Evolutionary conservation across 2,329 filamentous ascomycete genomes (phyloP), one percentile per base, ranked within the genome.

Genomic region (Fusarium graminum): DNA sequence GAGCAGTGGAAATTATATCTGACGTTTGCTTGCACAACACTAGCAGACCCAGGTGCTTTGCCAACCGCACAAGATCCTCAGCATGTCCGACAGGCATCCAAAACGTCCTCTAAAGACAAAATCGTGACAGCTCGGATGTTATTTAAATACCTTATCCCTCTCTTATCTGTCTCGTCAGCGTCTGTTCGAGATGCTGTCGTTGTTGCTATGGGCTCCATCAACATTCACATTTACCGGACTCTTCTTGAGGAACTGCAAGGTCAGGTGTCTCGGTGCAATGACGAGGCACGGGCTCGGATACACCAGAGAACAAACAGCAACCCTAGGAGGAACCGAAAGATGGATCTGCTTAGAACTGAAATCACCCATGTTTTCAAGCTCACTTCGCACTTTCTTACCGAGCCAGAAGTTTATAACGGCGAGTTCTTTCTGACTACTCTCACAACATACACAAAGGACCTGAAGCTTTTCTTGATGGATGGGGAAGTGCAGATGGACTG

Each of bases 1-100:
- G 96, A 98, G 77, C 95, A 99, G 76, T 99, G 94, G 94, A 98
- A 97, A 78, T 82, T 98, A 3, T 98, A 98, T 76, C 84, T 99
- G 26, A 94, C 97, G 54, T 97, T 99, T 80, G 95, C 94, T 11
- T 99, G 96, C 78, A 97, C 94, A 11, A 98, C 95, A 0, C 83
- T 99, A 56, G 94, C 92, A 36, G 95, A 95, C 68, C 87, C 92
- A 11, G 93, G 93, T 11, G 88, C 83, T 55, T 83, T 84, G 22
- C 75, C 74, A 17, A 66, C 75, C 1, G 67, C 77, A 5, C 86
- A 88, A 54, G 82, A 89, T 29, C 81, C 82, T 3, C 91, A 96
- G 66, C 94, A 98, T 77, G 85, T 88, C 6, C 87, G 94, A 41
- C 97, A 96, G 76, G 87, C 86, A 4, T 97, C 95, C 2, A 92